phyloP scores from a whole-genome alignment of 2,329 filamentous ascomycete genomes.

The Diaporthe sp. region DNA sequence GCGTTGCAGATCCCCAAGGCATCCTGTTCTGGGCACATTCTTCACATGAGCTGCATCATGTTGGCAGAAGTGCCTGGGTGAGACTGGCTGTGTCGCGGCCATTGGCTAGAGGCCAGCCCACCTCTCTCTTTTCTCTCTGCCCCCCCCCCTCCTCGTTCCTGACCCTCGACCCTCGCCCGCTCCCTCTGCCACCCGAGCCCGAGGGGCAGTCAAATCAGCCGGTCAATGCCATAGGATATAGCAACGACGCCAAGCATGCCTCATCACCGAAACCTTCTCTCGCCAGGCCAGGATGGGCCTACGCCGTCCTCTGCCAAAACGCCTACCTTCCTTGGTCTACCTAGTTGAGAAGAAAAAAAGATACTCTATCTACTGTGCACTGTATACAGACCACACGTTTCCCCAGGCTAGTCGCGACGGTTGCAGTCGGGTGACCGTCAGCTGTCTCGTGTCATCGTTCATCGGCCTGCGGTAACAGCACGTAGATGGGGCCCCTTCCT shows the following conservation, averaged over 20 bases:
- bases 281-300: constrained; percentile 1
- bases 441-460: constrained; percentile 22
- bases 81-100: constrained; percentile 23
- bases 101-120: constrained; percentile 11
- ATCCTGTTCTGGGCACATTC: constrained; percentile 19
- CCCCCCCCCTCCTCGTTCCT: constrained; percentile 12
- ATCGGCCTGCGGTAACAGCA: neutral
- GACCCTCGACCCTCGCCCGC: neutral
- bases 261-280: constrained; percentile 15
- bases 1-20: constrained; percentile 25
- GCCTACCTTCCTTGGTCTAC: neutral
- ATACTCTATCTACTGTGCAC: neutral
- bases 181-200: constrained; percentile 8
- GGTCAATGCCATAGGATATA: constrained; percentile 9
- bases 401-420: neutral
- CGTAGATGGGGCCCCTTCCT: constrained; percentile 1
- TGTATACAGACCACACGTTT: constrained; percentile 9
- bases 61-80: constrained; percentile 23
- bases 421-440: constrained; percentile 13
- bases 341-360: neutral
- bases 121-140: neutral
- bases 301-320: constrained; percentile 1
- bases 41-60: constrained; percentile 24
- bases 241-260: constrained; percentile 18
- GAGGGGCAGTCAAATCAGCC: constrained; percentile 20